phyloP scores from a whole-genome alignment of 176 grass and related monocot species.

The Musa beccarii region DNA sequence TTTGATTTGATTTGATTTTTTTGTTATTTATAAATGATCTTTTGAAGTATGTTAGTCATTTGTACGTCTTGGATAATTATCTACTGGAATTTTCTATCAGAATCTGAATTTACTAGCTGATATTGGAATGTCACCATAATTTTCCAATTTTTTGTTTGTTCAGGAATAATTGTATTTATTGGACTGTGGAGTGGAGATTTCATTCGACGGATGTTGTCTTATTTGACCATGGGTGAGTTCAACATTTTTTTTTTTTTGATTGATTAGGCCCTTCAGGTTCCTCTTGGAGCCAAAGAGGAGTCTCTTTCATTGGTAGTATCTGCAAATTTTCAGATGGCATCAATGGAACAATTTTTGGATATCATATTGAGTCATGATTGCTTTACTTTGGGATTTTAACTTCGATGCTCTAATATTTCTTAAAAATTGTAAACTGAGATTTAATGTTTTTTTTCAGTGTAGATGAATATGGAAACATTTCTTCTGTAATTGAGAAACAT shows the following conservation, averaged over 20 bases:
- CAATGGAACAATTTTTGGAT: neutral
- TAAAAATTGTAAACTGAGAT: neutral
- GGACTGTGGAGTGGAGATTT: constrained; percentile 88
- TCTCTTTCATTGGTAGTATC: neutral
- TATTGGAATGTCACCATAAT: neutral
- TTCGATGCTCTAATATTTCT: neutral
- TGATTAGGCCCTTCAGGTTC: neutral
- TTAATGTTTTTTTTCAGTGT: constrained; percentile 44
- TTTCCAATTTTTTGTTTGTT: neutral
- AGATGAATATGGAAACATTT: constrained; percentile 52
- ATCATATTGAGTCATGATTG: neutral
- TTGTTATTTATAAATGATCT: neutral
- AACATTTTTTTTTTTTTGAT: neutral
- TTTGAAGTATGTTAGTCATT: no score
- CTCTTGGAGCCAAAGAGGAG: neutral
- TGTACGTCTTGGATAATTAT: neutral
- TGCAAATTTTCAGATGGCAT: neutral
- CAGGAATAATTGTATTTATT: constrained; percentile 70
- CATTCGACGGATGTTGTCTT: constrained; percentile 49
- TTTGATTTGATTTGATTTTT: constrained; percentile 13
- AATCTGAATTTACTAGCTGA: neutral
- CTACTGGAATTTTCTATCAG: neutral
- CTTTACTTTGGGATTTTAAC: neutral
- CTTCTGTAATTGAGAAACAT: constrained; percentile 61
- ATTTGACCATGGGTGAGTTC: constrained; percentile 68